These are phyloP conservation scores for Aspergillus sp. DNA, from an alignment of 2,329 filamentous ascomycete genomes.

Conservation along the genomic window DNA sequence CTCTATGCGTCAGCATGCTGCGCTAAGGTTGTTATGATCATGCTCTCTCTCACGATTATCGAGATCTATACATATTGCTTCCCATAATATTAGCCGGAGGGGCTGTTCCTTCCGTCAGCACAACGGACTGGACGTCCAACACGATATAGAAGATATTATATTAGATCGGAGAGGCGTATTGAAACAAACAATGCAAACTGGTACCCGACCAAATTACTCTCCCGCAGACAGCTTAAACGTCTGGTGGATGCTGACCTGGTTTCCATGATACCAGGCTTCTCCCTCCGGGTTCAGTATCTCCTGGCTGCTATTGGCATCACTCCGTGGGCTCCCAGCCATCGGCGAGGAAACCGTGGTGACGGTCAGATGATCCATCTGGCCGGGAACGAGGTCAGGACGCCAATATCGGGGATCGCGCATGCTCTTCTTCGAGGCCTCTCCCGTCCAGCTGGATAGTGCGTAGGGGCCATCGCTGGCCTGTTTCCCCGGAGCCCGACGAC, in stretches of 20 bases:
- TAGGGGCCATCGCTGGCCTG: neutral
- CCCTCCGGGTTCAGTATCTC: constrained; percentile 6
- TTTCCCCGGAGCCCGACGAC: neutral
- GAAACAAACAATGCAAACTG: too few relatives aligned
- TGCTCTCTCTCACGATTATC: too few relatives aligned
- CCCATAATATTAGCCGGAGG: too few relatives aligned
- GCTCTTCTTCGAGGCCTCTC: neutral
- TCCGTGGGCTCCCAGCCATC: neutral
- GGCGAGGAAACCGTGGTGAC: constrained; percentile 1
- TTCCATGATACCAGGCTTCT: neutral
- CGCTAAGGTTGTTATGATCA: neutral
- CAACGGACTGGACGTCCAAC: too few relatives aligned
- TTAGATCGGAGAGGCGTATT: too few relatives aligned
- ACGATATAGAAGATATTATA: too few relatives aligned
- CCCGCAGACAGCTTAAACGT: constrained; percentile 3
- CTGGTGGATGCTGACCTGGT: constrained; percentile 6
- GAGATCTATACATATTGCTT: too few relatives aligned
- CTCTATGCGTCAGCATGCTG: neutral
- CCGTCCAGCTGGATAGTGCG: neutral
- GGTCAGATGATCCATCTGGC: neutral
- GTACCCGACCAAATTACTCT: neutral
- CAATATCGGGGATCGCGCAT: constrained; percentile 8
- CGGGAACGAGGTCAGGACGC: constrained; percentile 3
- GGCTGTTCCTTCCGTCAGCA: too few relatives aligned
- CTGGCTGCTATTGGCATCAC: constrained; percentile 5